A percentile compares a stretch with the other conserved stretches of the same genome.
Conservation (phyloP, 208 protist genomes). For the Jaenimonas drosophilae region DNA sequence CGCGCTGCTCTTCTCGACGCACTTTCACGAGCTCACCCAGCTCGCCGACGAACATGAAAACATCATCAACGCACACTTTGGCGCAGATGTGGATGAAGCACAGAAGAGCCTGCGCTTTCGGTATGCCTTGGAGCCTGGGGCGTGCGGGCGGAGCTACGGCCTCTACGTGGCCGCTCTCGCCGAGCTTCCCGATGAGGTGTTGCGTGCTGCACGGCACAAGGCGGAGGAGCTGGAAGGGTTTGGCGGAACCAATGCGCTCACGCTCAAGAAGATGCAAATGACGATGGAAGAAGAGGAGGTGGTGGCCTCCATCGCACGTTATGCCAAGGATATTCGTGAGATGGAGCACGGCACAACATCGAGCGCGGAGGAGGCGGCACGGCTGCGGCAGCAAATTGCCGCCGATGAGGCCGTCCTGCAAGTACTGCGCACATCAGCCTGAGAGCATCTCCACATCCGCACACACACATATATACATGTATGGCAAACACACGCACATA, state of each 20-base stretch:
- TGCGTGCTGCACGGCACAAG: slow-evolving; percentile 69
- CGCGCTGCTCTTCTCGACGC: slow-evolving; percentile 97
- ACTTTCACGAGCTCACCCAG: slow-evolving; percentile 99
- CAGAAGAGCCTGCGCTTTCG: slow-evolving; percentile 74
- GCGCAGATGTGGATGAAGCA: slow-evolving; percentile 51
- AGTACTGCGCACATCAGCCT: too few relatives aligned
- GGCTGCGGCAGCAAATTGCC: slow-evolving; percentile 50
- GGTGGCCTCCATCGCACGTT: slow-evolving; percentile 21
- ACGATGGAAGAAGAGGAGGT: slow-evolving; percentile 12
- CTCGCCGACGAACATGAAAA: slow-evolving; percentile 49
- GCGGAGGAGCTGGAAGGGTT: slow-evolving; percentile 81
- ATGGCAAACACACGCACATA: too few relatives aligned
- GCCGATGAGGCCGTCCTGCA: too few relatives aligned
- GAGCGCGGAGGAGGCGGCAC: too few relatives aligned
- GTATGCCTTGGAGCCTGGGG: slow-evolving; percentile 76
- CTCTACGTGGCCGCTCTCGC: slow-evolving; percentile 88
- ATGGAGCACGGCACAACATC: too few relatives aligned
- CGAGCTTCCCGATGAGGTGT: slow-evolving; percentile 73
- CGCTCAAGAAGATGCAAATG: background rate
- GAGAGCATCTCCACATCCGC: too few relatives aligned
- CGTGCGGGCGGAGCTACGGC: slow-evolving; percentile 89
- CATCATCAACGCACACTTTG: slow-evolving; percentile 79
- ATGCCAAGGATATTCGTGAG: slow-evolving; percentile 64
- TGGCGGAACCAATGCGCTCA: slow-evolving; percentile 17
- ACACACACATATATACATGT: too few relatives aligned